These are phyloP conservation scores for Cucumis melo DNA, from an alignment of 306 rosid genomes.

Conservation along the genomic window DNA sequence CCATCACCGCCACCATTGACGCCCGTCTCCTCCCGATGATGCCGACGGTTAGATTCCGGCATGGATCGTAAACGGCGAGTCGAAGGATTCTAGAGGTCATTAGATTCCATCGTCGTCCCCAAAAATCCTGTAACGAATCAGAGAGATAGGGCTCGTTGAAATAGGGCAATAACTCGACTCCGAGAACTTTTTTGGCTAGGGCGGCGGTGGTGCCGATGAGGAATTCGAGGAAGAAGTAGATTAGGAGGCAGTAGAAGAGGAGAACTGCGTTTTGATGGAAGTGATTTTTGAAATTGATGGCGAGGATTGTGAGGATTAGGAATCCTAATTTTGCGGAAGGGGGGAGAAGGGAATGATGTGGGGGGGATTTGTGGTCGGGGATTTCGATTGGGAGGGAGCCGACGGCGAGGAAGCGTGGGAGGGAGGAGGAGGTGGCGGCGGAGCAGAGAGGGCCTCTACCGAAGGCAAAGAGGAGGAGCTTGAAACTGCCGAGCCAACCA, in stretches of 20 bases:
- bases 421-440: slow-evolving; percentile 21
- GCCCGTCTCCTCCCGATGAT: slow-evolving; percentile 32
- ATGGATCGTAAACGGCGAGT: slow-evolving; percentile 39
- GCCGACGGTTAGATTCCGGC: background rate
- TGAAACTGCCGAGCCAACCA: slow-evolving; percentile 32
- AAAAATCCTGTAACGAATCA: slow-evolving; percentile 58
- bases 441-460: slow-evolving; percentile 26
- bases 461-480: slow-evolving; percentile 32
- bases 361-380: slow-evolving; percentile 3
- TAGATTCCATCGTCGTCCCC: slow-evolving; percentile 78
- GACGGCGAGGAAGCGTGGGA: slow-evolving; percentile 29
- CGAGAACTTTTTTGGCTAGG: slow-evolving; percentile 17
- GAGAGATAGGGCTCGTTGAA: slow-evolving; percentile 50
- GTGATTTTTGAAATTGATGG: background rate
- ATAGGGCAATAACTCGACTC: slow-evolving; percentile 47
- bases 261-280: slow-evolving; percentile 27
- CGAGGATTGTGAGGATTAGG: background rate
- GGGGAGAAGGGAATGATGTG: slow-evolving; percentile 19
- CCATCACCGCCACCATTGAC: slow-evolving; percentile 18
- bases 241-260: slow-evolving; percentile 24
- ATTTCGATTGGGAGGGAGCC: slow-evolving; percentile 64
- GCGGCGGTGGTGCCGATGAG: slow-evolving; percentile 22
- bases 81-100: slow-evolving; percentile 42
- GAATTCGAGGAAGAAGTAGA: slow-evolving; percentile 41
- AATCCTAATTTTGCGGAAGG: slow-evolving; percentile 9